Evolutionary conservation across 495 filamentous ascomycete species (phyloP).

Genomic region (Chaetomium cochliodes): DNA sequence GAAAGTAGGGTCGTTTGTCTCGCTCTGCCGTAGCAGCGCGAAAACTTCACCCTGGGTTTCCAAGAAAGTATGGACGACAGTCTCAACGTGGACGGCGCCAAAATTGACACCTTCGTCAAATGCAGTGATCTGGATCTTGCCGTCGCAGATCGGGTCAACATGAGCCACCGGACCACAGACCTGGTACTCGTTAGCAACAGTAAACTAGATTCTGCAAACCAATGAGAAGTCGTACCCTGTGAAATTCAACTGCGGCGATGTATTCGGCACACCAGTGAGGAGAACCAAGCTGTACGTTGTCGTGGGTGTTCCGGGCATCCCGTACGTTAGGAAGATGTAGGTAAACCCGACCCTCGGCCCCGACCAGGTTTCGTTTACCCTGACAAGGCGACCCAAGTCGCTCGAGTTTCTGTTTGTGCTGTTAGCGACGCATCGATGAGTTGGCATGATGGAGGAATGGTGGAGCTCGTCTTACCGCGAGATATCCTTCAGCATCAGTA

Average conservation of each 20-base stretch:
- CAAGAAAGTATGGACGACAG: slow-evolving; percentile 48
- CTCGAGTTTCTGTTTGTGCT: slow-evolving; percentile 35
- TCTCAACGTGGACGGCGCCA: slow-evolving; percentile 39
- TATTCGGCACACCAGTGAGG: slow-evolving; percentile 53
- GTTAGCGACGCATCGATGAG: slow-evolving; percentile 1
- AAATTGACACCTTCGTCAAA: slow-evolving; percentile 30
- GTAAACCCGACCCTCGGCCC: slow-evolving; percentile 44
- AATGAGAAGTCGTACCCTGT: slow-evolving; percentile 30
- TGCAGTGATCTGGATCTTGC: slow-evolving; percentile 51
- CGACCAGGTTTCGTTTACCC: slow-evolving; percentile 34
- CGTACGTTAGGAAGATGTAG: slow-evolving; percentile 58
- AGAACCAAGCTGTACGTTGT: slow-evolving; percentile 43
- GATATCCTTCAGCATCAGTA: slow-evolving; percentile 37
- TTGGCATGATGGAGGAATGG: too few species aligned
- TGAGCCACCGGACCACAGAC: neutral
- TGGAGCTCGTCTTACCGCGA: slow-evolving; percentile 39
- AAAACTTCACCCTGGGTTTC: slow-evolving; percentile 55
- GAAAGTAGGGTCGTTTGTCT: slow-evolving; percentile 38
- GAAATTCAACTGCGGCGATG: slow-evolving; percentile 47
- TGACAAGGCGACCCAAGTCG: slow-evolving; percentile 30
- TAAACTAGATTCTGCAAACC: neutral
- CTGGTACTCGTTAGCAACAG: slow-evolving; percentile 22
- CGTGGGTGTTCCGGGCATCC: slow-evolving; percentile 52
- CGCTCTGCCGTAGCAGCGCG: slow-evolving; percentile 45
- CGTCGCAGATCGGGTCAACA: slow-evolving; percentile 46